Evolutionary conservation across 2,329 filamentous ascomycete species (phyloP), one percentile per base, ranked within the genome.

Genomic region (Ophiocordyceps australis): DNA sequence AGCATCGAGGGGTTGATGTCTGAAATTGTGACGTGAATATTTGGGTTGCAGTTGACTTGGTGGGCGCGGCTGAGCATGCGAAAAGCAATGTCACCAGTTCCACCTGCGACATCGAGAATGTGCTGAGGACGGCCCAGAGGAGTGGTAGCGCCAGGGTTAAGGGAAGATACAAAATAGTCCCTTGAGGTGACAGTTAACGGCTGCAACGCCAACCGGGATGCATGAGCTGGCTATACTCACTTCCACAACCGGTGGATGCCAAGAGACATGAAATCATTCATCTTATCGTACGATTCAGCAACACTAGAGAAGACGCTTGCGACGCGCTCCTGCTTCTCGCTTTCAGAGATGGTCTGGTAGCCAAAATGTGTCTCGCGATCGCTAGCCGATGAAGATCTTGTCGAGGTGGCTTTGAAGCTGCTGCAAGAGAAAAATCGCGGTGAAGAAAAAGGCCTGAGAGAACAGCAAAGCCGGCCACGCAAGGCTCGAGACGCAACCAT

Each of bases 221-320:
- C n/a, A n/a, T n/a, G n/a, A n/a, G n/a, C n/a, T 12, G 22, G 14
- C 22, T 20, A 17, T 24, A 50, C 62, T 25, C 38, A 68, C 68
- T 76, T 98, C 89, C 89, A 98, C 20, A 98, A 59, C 22, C 89
- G 78, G 52, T 98, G 89, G 55, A 93, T 85, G 28, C 89, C 89
- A 24, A 98, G 69, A 7, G 89, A 95, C 89, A 98, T 98, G 38
- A 95, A 66, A 50, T 98, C 89, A 57, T 98, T 98, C 89, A 98
- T 98, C 34, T 75, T 77, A 52, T 98, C 89, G 55, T 98, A 98
- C 12, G 78, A 82, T 34, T 80, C 74, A 38, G 89, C 89, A 21
- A 98, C 89, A 37, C 78, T 94, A 50, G 81, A 86, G 58, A 98
- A 98, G 30, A 98, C 89, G 22, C 69, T 72, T 32, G 78, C 78